Base-by-base conservation (phyloP, 2,329 filamentous ascomycete genomes). In the Boeremia exigua region DNA sequence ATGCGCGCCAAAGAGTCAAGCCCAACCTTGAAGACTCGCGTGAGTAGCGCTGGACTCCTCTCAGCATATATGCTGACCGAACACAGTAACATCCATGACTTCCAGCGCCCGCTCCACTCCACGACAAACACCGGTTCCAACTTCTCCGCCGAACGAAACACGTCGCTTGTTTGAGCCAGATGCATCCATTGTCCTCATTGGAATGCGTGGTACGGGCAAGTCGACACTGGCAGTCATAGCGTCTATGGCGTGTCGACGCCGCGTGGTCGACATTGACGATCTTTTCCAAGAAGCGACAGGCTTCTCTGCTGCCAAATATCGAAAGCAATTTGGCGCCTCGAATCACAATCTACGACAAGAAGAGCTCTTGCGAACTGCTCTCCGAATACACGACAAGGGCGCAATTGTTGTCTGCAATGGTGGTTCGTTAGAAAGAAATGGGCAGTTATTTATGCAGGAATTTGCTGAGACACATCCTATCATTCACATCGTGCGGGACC, bases 181-280 rank as follows among this genome's bases (percentile, higher is more conserved):
- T 78, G 86, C 88, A 2, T 91, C 90, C 1, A 86, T 93, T 51
- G 83, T 92, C 6, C 79, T 93, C 15, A 83, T 90, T 19, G 90
- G 90, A 2, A 86, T 91, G 52, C 85, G 88, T 12, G 90, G 89
- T 10, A 86, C 88, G 5, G 90, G 90, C 14, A 92, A 92, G 73
- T 89, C 88, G 1, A 91, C 88, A 1, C 78, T 93, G 10, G 90
- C 87, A 12, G 84, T 93, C 43, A 91, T 93, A 59, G 87, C 89
- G 6, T 89, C 89, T 0, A 86, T 87, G 7, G 88, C 88, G 44
- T 86, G 90, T 72, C 84, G 86, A 48, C 81, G 88, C 36, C 85
- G 85, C 48, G 80, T 92, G 2, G 78, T 92, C 48, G 89, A 92
- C 59, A 82, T 87, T 30, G 89, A 92, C 60, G 81, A 82, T 36